Base-by-base conservation (phyloP, 352 stramenopile species). In the Globisporangium cederbergense region DNA sequence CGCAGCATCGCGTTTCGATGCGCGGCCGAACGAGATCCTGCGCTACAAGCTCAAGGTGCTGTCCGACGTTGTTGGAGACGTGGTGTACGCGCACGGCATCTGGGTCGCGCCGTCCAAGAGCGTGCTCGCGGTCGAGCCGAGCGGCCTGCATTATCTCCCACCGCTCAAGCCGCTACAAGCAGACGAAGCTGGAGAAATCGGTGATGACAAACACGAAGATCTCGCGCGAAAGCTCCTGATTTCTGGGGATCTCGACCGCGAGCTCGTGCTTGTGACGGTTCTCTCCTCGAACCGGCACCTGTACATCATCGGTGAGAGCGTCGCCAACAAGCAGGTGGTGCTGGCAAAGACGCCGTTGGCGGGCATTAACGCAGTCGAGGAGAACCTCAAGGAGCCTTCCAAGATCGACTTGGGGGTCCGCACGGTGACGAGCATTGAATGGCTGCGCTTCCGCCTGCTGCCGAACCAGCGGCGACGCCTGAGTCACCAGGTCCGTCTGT, bases 31-130 rank as follows among this genome's bases (percentile, higher is more conserved):
- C 58, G 84, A 91, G 36, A 56, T 90, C 10, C 69, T 91, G 25
- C 84, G 86, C 11, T 91, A 90, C 67, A 91, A 90, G 62, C 66
- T 95, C 53, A 90, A 93, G 64, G 79, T 91, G 9, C 47, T 93
- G 2, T 69, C 71, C 6, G 75, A 91, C 53, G 73, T 75, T 0
- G 71, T 80, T 6, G 76, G 74, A 8, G 72, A 69, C 49, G 74
- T 95, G 5, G 70, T 86, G 34, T 86, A 83, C 45, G 86, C 84
- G 16, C 81, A 89, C 59, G 86, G 82, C 3, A 49, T 86, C 25
- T 95, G 83, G 78, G 60, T 89, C 3, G 66, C 84, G 51, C 70
- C 74, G 7, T 64, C 65, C 5, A 56, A 56, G 28, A 73, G 64
- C 22, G 20, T 73, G 13, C 42, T 77, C 4, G 34, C 72, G 8